These are phyloP conservation scores for Amaranthus cruentus DNA, from an alignment of 148 eudicot species.

Conservation along the genomic window DNA sequence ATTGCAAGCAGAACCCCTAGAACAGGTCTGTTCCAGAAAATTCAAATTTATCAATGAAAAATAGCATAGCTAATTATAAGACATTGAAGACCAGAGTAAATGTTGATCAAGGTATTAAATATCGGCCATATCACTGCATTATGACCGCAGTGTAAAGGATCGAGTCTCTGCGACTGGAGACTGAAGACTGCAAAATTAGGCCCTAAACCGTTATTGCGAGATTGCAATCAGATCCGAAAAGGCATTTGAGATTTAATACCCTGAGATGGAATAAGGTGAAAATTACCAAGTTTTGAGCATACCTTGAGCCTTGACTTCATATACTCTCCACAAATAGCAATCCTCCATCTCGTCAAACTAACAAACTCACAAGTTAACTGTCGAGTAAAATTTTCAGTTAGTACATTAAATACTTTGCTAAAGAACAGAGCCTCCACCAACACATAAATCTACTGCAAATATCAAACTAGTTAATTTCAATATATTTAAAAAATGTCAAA, in stretches of 20 bases:
- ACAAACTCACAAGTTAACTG: constrained; percentile 83
- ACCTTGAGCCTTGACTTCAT: constrained; percentile 92
- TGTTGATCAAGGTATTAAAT: neutral
- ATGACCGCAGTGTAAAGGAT: no score
- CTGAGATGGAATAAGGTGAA: neutral
- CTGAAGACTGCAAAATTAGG: no score
- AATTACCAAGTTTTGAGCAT: constrained; percentile 7
- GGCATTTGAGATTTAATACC: no score
- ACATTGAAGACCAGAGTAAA: neutral
- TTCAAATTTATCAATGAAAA: neutral
- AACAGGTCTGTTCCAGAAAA: constrained; percentile 57
- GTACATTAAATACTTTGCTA: neutral
- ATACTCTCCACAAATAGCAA: constrained; percentile 93
- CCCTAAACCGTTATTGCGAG: no score
- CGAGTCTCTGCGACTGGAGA: no score
- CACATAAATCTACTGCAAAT: neutral
- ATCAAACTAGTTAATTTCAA: neutral
- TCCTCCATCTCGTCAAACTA: constrained; percentile 74
- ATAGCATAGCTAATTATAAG: neutral
- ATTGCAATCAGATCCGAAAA: no score
- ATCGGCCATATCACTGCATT: no score
- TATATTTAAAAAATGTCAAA: neutral
- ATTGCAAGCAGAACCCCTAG: constrained; percentile 87
- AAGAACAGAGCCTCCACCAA: neutral
- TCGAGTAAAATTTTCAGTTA: constrained; percentile 12